A percentile compares a stretch with the other conserved stretches of the same genome.
These are phyloP conservation scores for Tulasnella sp. DNA, from an alignment of 768 basidiomycete species.

Conservation along the genomic window DNA sequence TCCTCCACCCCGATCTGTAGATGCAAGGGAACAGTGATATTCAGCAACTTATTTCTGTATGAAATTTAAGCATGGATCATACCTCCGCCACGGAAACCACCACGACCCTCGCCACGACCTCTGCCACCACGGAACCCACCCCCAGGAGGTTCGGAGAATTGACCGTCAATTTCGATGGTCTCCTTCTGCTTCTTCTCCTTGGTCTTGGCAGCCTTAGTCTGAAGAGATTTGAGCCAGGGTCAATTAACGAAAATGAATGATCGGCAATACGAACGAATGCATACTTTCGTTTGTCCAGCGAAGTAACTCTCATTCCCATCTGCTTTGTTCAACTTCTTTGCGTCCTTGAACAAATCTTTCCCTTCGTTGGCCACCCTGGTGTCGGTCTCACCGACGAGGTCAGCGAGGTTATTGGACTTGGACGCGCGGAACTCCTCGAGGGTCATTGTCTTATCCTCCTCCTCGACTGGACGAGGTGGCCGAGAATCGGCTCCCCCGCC, in stretches of 20 bases:
- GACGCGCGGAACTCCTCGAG: constrained; percentile 88
- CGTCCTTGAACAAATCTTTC: constrained; percentile 58
- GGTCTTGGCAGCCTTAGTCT: constrained; percentile 33
- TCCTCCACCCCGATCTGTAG: background rate
- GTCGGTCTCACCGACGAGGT: constrained; percentile 66
- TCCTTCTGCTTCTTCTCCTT: constrained; percentile 87
- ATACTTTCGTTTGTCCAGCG: constrained; percentile 64
- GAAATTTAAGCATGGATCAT: too few relatives aligned
- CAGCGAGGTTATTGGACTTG: constrained; percentile 47
- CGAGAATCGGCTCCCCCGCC: constrained; percentile 23
- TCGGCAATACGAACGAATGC: background rate
- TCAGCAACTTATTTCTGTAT: too few relatives aligned
- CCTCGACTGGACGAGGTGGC: constrained; percentile 29
- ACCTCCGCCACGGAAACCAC: constrained; percentile 23
- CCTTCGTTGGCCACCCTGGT: constrained; percentile 73
- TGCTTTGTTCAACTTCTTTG: constrained; percentile 49
- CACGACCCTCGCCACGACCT: constrained; percentile 19
- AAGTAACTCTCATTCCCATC: constrained; percentile 65
- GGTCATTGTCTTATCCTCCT: constrained; percentile 89
- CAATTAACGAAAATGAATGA: background rate
- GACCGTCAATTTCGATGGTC: constrained; percentile 84
- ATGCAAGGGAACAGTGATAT: too few relatives aligned
- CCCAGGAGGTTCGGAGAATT: constrained; percentile 35
- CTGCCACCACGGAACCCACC: constrained; percentile 15
- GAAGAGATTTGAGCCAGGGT: background rate